Base-by-base conservation (phyloP, 768 basidiomycete genomes). In the Phanerochaete sordida region DNA sequence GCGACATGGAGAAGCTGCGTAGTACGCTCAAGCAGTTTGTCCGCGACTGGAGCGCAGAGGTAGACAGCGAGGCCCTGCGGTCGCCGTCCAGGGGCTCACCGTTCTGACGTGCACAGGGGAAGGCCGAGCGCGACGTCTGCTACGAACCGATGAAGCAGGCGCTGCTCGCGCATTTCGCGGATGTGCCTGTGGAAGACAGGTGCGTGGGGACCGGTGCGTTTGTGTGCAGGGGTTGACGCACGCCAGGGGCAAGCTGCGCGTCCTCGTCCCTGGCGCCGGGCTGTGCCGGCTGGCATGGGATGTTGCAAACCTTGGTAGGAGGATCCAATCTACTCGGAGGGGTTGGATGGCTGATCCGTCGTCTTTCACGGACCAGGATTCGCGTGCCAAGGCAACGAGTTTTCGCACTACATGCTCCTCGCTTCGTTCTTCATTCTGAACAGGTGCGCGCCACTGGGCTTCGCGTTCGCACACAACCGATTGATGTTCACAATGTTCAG, bases 21-120 rank as follows among this genome's bases (percentile, higher is more conserved):
- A 95, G 93, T 68, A 96, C 95, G 0, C 73, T 98, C 39, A 93
- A 96, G 68, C 94, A 96, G 66, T 88, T 96, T 54, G 94, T 94
- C 11, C 81, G 95, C 13, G 95, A 98, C 69, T 98, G 95, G 95
- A 91, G 90, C 61, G 81, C 79, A 63, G 88, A 93, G 77, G 92
- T 93, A 54, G 15, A 26, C 47, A 19, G 53, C 33, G 35, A 35
- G n/a, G 8, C 52, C n/a, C 33, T 55, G 23, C 47, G 46, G 24
- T 16, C 24, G 1, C 12, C 27, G 16, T 37, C 37, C 27, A n/a
- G 35, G 43, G n/a, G 37, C 53, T 31, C 13, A 35, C 33, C 35
- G n/a, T n/a, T 24, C 24, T 24, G 26, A 15, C 1, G n/a, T 53
- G 39, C 39, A 3, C 63, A 95, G 89, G 95, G 95, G 1, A 79